Evolutionary conservation across 1,139 yeast species (phyloP), one percentile per base, ranked within the genome.

Genomic region (Lodderomyces metapsilosis): DNA sequence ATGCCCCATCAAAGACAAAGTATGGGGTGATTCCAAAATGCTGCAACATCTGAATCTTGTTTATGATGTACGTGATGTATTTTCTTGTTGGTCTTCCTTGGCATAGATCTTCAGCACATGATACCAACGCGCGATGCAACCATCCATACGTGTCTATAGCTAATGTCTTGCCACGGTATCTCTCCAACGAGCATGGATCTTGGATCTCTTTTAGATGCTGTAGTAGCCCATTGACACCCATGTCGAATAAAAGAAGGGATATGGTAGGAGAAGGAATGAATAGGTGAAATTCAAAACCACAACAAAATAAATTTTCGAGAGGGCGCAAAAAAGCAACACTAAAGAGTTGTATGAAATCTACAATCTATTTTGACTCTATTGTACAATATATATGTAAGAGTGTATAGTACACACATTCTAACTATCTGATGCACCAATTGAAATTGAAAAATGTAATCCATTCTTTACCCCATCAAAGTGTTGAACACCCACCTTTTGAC

Each of bases 101-200:
- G 10, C 91, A 89, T 38, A 94, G 68, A 41, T 92, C 96, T 60
- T 79, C 80, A 0, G 98, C 87, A 64, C 98, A 91, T 11, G 88
- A 71, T 37, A 84, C 76, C 3, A 88, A 80, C 2, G 95, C 91
- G 47, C 88, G 78, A 62, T 94, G 98, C 9, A 94, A 74, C 99
- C 99, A 94, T 1, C 97, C 92, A 57, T 89, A 94, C 0, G 96
- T 92, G 58, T 94, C 99, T 17, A 94, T 83, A 0, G 96, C 99
- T 36, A 94, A 66, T 0, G 88, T 82, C 54, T 82, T 75, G 1
- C 96, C 97, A 12, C 78, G 64, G 59, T 81, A 88, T 35, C 76
- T 65, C 42, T 76, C 74, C 28, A 91, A 63, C 1, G 83, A 64
- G 2, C 78, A 72, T 0, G 76, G 71, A 39, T 74, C 74, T 54